Conservation (phyloP, 306 rosid genomes). For the Cucumis cinereus region DNA sequence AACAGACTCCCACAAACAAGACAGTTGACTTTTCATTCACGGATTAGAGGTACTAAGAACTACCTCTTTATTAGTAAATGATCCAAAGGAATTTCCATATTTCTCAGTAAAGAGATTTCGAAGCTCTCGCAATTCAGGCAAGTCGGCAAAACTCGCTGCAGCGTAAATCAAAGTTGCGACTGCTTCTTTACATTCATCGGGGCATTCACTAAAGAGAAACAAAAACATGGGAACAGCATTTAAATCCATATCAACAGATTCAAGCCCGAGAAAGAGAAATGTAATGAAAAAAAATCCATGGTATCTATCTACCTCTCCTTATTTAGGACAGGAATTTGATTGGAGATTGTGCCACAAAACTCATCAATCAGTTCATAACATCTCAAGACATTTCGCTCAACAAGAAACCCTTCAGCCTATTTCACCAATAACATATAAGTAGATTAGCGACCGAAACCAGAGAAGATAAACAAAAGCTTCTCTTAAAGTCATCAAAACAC, state of each 20-base stretch:
- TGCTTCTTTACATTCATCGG: slow-evolving; percentile 87
- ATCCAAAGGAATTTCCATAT: slow-evolving; percentile 42
- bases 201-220: slow-evolving; percentile 46
- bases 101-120: slow-evolving; percentile 38
- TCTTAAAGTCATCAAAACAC: not conserved
- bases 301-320: slow-evolving; percentile 33
- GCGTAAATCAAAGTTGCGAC: slow-evolving; percentile 57
- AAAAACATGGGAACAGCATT: not conserved
- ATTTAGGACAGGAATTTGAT: slow-evolving; percentile 35
- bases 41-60: not conserved
- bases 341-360: slow-evolving; percentile 33
- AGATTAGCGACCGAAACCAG: not conserved
- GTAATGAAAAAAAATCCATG: not conserved
- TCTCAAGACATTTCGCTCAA: slow-evolving; percentile 36
- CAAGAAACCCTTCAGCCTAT: slow-evolving; percentile 49
- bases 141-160: slow-evolving; percentile 57
- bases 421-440: not conserved
- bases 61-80: slow-evolving; percentile 52
- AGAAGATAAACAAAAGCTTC: not conserved
- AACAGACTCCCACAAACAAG: not conserved
- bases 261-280: not conserved
- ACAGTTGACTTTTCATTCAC: not conserved
- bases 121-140: slow-evolving; percentile 68
- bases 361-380: slow-evolving; percentile 44
- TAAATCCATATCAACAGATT: not conserved